These are phyloP conservation scores for Balakata baccata DNA, from an alignment of 345 rosid genomes.

Conservation along the genomic window DNA sequence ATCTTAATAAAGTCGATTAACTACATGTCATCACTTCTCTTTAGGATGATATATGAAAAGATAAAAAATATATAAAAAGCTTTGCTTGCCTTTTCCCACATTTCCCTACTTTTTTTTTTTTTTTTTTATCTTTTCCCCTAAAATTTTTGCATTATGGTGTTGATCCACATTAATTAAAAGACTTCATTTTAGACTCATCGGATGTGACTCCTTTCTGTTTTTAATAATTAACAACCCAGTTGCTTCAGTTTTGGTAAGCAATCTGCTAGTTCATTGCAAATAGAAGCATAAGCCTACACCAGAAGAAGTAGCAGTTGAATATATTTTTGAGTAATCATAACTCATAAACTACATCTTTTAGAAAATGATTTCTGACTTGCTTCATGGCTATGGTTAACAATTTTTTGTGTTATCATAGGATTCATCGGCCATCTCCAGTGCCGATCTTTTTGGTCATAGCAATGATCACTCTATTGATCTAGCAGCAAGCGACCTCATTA, in stretches of 20 bases:
- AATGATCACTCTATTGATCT: conserved; percentile 54
- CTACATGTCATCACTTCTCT: background rate
- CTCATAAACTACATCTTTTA: background rate
- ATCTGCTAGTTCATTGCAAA: background rate
- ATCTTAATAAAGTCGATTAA: background rate
- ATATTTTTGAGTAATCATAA: background rate
- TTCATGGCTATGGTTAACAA: background rate
- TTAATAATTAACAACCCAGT: background rate
- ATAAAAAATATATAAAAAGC: background rate
- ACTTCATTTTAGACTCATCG: background rate
- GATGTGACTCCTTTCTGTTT: background rate
- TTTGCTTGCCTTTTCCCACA: background rate
- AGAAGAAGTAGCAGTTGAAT: background rate
- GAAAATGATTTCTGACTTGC: background rate
- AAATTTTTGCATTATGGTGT: background rate
- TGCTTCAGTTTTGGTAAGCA: background rate
- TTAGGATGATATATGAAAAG: background rate
- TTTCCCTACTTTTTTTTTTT: too few species aligned
- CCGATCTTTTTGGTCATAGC: conserved; percentile 76
- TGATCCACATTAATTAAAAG: background rate
- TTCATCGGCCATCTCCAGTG: conserved; percentile 89
- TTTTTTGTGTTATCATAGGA: conserved; percentile 41
- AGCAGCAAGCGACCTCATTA: conserved; percentile 82
- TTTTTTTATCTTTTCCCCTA: too few species aligned
- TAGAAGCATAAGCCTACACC: background rate